phyloP scores from a whole-genome alignment of 805 yeast genomes.

The Wickerhamomyces silvicola region DNA sequence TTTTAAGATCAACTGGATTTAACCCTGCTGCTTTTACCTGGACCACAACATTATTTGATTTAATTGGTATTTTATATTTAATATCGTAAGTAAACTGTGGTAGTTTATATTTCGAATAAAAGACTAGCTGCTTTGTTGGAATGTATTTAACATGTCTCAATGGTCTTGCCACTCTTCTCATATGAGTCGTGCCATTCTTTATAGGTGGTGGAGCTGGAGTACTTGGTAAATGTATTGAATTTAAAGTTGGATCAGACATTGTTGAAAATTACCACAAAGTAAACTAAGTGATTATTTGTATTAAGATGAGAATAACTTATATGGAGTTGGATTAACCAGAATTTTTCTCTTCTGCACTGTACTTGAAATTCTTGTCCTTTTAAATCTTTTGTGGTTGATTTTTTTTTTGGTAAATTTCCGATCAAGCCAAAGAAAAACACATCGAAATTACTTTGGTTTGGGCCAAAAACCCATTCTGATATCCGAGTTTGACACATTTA shows the following conservation, averaged over 20 bases:
- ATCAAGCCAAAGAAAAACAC: too few relatives aligned
- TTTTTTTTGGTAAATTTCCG: too few relatives aligned
- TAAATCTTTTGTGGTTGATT: too few relatives aligned
- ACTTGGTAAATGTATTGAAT: constrained; percentile 4
- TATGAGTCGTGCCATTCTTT: constrained; percentile 4
- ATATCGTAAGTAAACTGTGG: constrained; percentile 46
- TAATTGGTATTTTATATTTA: constrained; percentile 43
- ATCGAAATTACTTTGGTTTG: too few relatives aligned
- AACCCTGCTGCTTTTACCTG: constrained; percentile 54
- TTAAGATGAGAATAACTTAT: too few relatives aligned
- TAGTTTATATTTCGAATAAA: constrained; percentile 30
- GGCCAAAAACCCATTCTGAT: too few relatives aligned
- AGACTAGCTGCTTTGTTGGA: constrained; percentile 42
- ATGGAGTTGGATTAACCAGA: too few relatives aligned
- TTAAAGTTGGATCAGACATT: constrained; percentile 1
- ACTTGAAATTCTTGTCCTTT: too few relatives aligned
- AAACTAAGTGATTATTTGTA: too few relatives aligned
- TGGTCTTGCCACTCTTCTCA: constrained; percentile 38
- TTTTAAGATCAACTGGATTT: constrained; percentile 60
- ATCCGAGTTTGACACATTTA: too few relatives aligned
- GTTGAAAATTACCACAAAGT: too few relatives aligned
- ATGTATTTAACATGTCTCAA: constrained; percentile 44
- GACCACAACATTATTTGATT: constrained; percentile 43
- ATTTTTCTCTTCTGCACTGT: too few relatives aligned
- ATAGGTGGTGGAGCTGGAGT: constrained; percentile 9